Evolutionary conservation across 164 flowering plant species (phyloP), one percentile per base, ranked within the genome.

Genomic region (Chimonanthus salicifolius): DNA sequence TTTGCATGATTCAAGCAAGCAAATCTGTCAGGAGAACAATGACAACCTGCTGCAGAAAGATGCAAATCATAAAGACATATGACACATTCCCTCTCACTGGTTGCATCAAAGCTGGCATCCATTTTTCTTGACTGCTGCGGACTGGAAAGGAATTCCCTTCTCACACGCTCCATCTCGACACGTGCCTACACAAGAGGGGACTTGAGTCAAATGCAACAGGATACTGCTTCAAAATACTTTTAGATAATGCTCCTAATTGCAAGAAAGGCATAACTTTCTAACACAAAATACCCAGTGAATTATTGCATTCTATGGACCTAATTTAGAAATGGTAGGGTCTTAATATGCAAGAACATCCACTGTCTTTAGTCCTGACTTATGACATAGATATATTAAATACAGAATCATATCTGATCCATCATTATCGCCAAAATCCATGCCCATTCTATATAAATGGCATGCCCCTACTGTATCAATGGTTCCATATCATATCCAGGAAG

Each of bases 1-100:
- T 85, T 89, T 67, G 88, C 86, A 77, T 94, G 97, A 75, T 49
- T 74, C 64, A 88, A 77, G 80, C 98, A 94, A 0, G 92, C 72
- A 82, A 84, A 91, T 76, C 60, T 86, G 64, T 84, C 82, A 0
- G 87, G 84, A 64, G 89, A 88, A 86, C 99, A 92, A 7, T 76
- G 75, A 74, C 99, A 92, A 51, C 82, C 72, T 15, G 74, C 90
- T n/a, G 94, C 97, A 48, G 96, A 88, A 62, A 92, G 84, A 77
- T 90, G 85, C 79, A 90, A 75, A 81, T 90, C 94, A 76, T 76
- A 90, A 51, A 80, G 66, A 78, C 97, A 94, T 47, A 79, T 60
- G 60, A 73, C 9, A 79, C 97, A 94, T 78, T 90, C 97, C 82
- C 83, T 82, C 80, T 84, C 91, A 18, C 73, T 66, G 47, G 73